These are phyloP conservation scores for Telopea speciosissima DNA, from an alignment of 177 flowering plant species.

Conservation along the genomic window DNA sequence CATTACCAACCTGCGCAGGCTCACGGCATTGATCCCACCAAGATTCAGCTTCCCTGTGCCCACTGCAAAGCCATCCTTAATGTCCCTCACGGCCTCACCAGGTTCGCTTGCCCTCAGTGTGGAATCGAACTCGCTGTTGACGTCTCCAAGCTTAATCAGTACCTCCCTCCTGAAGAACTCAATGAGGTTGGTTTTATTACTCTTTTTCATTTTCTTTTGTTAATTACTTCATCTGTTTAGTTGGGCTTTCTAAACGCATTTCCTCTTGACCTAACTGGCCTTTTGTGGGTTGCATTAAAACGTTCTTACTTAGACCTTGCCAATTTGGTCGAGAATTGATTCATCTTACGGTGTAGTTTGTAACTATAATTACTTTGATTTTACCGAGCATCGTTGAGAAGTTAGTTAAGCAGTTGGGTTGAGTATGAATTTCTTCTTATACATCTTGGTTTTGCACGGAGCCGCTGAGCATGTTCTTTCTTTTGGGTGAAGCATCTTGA, in stretches of 20 bases:
- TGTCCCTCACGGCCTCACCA: slow-evolving; percentile 85
- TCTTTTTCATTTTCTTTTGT: not conserved
- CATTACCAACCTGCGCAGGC: slow-evolving; percentile 29
- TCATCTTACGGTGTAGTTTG: too few relatives aligned
- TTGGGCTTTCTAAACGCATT: not conserved
- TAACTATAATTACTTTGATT: too few relatives aligned
- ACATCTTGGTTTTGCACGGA: too few relatives aligned
- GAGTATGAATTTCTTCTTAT: too few relatives aligned
- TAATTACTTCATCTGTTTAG: not conserved
- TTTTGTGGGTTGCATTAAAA: not conserved
- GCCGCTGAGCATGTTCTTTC: too few relatives aligned
- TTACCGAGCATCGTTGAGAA: too few relatives aligned
- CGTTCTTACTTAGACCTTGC: not conserved
- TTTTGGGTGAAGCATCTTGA: too few relatives aligned
- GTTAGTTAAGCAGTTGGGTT: too few relatives aligned
- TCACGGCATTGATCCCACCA: slow-evolving; percentile 91
- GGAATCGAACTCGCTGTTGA: slow-evolving; percentile 66
- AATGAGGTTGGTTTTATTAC: slow-evolving; percentile 58
- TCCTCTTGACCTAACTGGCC: not conserved
- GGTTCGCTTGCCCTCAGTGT: slow-evolving; percentile 90
- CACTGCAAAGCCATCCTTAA: slow-evolving; percentile 89
- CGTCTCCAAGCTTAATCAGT: slow-evolving; percentile 47
- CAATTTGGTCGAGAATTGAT: not conserved
- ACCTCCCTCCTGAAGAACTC: slow-evolving; percentile 61
- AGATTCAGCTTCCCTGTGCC: slow-evolving; percentile 92